Conservation (phyloP, 177 flowering plant genomes). For the Telopea speciosissima region DNA sequence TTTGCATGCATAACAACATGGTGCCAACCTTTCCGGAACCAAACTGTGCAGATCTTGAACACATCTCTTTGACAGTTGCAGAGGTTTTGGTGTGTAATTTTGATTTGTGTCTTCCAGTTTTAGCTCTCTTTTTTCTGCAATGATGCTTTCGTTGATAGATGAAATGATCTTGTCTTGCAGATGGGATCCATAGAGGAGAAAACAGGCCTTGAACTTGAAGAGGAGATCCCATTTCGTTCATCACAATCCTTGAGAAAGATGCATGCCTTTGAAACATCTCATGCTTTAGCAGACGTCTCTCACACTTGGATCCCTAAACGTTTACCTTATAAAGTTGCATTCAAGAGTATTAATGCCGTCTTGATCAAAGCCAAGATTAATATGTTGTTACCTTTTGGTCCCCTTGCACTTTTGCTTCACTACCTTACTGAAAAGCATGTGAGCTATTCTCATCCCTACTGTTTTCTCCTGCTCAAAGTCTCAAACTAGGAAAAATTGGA, state of each 20-base stretch:
- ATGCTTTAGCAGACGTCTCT: slow-evolving; percentile 6
- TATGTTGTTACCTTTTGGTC: slow-evolving; percentile 58
- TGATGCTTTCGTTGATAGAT: neutral
- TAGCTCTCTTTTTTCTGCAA: too few species aligned
- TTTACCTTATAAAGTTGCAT: slow-evolving; percentile 3
- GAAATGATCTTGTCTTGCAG: slow-evolving; percentile 8
- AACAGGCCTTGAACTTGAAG: slow-evolving; percentile 24
- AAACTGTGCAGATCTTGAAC: too few species aligned
- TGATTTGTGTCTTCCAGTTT: too few species aligned
- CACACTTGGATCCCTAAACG: slow-evolving; percentile 15
- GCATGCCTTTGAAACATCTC: slow-evolving; percentile 17
- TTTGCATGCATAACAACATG: too few species aligned
- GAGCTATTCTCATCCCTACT: slow-evolving; percentile 16
- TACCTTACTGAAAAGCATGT: slow-evolving; percentile 41
- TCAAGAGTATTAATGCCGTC: slow-evolving; percentile 35
- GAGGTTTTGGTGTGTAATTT: too few species aligned
- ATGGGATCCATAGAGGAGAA: slow-evolving; percentile 30
- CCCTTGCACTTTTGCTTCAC: slow-evolving; percentile 45
- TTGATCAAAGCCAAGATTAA: slow-evolving; percentile 53
- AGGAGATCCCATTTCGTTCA: slow-evolving; percentile 24
- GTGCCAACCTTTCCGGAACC: too few species aligned
- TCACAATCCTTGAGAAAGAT: slow-evolving; percentile 17
- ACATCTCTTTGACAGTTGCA: too few species aligned
- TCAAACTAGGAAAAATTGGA: neutral
- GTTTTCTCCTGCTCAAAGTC: neutral